Percentiles rank a stretch among this genome's conserved stretches.
These are phyloP conservation scores for Sisymbrium altissimum DNA, from an alignment of 345 rosid species.

Conservation along the genomic window DNA sequence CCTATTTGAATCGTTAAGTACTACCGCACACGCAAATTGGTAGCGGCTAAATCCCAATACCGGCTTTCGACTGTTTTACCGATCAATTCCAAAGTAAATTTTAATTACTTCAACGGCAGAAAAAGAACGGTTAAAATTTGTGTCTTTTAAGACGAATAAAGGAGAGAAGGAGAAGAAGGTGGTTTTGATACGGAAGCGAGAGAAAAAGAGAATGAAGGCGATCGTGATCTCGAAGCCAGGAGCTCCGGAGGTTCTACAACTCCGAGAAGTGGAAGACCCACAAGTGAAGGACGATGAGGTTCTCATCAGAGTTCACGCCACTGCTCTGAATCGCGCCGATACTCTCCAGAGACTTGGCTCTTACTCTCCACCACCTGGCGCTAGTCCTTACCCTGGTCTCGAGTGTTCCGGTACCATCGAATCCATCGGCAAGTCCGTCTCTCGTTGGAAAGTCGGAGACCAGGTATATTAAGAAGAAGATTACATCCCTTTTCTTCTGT, in stretches of 20 bases:
- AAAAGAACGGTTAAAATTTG: no score
- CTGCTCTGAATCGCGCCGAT: conserved; percentile 82
- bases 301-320: conserved; percentile 62
- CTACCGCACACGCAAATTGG: no score
- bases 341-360: conserved; percentile 66
- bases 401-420: conserved; percentile 85
- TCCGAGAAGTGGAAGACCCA: conserved; percentile 73
- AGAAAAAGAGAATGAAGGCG: conserved; percentile 68
- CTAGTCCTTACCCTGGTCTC: conserved; percentile 69
- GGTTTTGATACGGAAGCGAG: conserved; percentile 6
- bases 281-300: conserved; percentile 63
- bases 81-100: no score
- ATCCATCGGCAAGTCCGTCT: conserved; percentile 55
- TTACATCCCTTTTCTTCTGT: no score
- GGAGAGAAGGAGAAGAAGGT: neutral
- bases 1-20: no score
- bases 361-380: conserved; percentile 73
- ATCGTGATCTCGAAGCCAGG: conserved; percentile 69
- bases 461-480: conserved; percentile 41
- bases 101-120: no score
- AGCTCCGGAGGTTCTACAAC: conserved; percentile 71
- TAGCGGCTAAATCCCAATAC: no score
- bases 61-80: no score
- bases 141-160: neutral
- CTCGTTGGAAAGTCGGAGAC: conserved; percentile 80